Evolutionary conservation across 306 rosid species (phyloP).

Genomic region (Prunus padus): DNA sequence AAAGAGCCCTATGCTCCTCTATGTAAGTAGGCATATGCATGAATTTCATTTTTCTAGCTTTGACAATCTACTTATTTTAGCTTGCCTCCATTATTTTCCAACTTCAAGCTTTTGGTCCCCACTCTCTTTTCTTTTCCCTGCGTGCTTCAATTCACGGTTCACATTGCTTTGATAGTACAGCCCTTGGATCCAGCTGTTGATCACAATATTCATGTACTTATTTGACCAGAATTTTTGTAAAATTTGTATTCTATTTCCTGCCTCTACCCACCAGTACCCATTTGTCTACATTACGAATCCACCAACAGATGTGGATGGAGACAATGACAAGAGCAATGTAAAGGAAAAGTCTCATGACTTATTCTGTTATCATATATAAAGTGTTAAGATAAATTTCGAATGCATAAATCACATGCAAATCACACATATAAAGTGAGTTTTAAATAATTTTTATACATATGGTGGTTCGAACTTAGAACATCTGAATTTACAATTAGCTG

Average conservation of each 20-base stretch:
- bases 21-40: not conserved
- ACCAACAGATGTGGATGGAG: too few species aligned
- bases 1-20: not conserved
- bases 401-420: not conserved
- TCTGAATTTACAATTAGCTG: not conserved
- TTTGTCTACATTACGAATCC: not conserved
- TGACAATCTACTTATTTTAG: not conserved
- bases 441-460: too few species aligned
- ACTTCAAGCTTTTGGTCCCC: not conserved
- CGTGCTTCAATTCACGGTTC: not conserved
- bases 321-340: too few species aligned
- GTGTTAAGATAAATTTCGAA: not conserved
- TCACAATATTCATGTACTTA: not conserved
- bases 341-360: not conserved
- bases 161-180: not conserved
- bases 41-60: not conserved
- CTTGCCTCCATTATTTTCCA: not conserved
- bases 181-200: slow-evolving; percentile 25
- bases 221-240: not conserved
- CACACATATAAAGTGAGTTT: not conserved
- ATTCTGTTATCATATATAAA: not conserved
- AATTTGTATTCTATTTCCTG: not conserved
- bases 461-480: not conserved
- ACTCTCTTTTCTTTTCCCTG: not conserved
- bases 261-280: not conserved